Base-by-base conservation (phyloP, 805 yeast genomes). In the Teunomyces gatunensis region DNA sequence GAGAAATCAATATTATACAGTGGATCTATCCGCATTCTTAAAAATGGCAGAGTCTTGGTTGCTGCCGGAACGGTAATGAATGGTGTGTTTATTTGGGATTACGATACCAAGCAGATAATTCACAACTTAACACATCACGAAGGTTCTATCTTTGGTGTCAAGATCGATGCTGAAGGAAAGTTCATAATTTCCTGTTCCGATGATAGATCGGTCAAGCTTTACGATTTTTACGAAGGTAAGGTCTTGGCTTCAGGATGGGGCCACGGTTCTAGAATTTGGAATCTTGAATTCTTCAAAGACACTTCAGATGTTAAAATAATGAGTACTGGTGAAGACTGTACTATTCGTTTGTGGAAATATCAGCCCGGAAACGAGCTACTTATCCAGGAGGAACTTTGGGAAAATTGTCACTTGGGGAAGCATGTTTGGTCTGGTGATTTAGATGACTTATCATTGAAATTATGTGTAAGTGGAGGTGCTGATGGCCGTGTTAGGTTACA, bases 41-140 rank as follows among this genome's bases (percentile, higher is more conserved):
- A 63, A 2, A 61, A 64, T 10, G 72, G 68, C 5, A 63, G 65
- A 32, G 78, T 84, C 0, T 61, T 78, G 4, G 74, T 89, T 11
- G 89, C 89, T 23, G 91, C 97, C 0, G 99, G 99, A 20, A 92
- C 99, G 0, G 97, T 92, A 2, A 83, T 91, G 84, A 84, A 85
- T 42, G 96, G 97, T 11, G 83, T 89, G 1, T 69, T 87, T 3
- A 69, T 90, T 1, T 92, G 98, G 98, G 81, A 81, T 41, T 62
- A 63, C 33, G 65, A 67, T 29, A 60, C 69, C 5, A 52, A 67
- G 1, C 39, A 69, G 27, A 68, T 85, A 6, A 20, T 80, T 2
- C 81, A 83, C 55, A 77, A 75, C 32, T 70, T 92, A 44, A 76
- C 77, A 0, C 86, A 84, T 0, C 99, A 94, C 67, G 90, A 85